Conservation (phyloP, 2,329 filamentous ascomycete species). For the Trichoderma koningiopsis region DNA sequence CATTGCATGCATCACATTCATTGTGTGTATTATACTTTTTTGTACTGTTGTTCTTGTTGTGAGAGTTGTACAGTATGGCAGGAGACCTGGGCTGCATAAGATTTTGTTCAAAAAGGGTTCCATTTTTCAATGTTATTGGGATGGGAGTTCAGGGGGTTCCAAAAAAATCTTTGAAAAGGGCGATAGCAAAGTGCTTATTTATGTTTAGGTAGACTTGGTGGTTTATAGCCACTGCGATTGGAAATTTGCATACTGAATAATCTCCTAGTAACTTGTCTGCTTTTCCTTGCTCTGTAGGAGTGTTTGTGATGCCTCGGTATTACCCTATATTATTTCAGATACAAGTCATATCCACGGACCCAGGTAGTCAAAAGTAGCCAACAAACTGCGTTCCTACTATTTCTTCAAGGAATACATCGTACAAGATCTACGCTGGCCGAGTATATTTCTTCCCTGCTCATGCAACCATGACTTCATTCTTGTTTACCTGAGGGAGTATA, state of each 20-base stretch:
- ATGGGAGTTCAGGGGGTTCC: conserved; percentile 1
- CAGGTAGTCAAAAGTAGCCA: neutral
- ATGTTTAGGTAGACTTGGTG: conserved; percentile 4
- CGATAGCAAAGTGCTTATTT: conserved; percentile 8
- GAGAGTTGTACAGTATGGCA: conserved; percentile 4
- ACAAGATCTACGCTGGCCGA: neutral
- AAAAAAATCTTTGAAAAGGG: neutral
- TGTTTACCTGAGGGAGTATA: neutral
- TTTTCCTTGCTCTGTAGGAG: neutral
- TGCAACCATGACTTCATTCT: neutral
- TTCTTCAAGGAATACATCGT: neutral
- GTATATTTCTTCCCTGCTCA: neutral
- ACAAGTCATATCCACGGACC: neutral
- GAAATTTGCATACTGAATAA: conserved; percentile 15
- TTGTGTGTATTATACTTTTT: conserved; percentile 17
- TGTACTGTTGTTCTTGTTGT: neutral
- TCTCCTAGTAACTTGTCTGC: neutral
- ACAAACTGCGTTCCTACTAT: neutral
- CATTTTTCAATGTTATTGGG: neutral
- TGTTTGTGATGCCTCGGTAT: neutral
- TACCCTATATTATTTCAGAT: neutral
- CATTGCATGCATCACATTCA: conserved; percentile 12
- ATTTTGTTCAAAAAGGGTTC: neutral
- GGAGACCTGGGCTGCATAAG: neutral
- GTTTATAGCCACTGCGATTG: neutral